Base-by-base conservation (phyloP, 2,329 filamentous ascomycete genomes). In the Camptophora hylomeconis region DNA sequence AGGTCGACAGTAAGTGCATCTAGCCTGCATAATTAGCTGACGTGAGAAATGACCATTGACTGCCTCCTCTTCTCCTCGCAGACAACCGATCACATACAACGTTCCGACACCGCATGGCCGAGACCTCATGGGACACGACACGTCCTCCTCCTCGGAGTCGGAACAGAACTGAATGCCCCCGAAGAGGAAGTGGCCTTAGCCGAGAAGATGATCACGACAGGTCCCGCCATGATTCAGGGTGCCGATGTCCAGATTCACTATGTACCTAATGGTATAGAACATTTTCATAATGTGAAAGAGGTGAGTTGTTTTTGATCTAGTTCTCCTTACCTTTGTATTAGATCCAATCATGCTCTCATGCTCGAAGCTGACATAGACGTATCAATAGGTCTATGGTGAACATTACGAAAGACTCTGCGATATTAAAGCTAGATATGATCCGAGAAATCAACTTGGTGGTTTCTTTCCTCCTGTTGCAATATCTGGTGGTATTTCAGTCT, bases 201-300 rank as follows among this genome's bases (percentile, higher is more conserved):
- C 26, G 18, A 21, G 23, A 14, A 17, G 11, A 18, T 37, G 11
- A 11, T 24, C 19, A 14, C 23, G 7, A 27, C 28, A 4, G 33
- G 15, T 10, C 20, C 27, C 7, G 14, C 8, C 14, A 20, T 19
- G 22, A 28, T 36, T 5, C 11, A 33, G 9, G 23, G 28, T 12
- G 20, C 19, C 7, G 9, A 28, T 2, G 15, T 14, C 10, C 12
- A 36, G 10, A 17, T 28, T 9, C 28, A 26, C n/a, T 13, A 22
- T 10, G 26, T 25, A 15, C 32, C 36, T 2, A 36, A 36, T 23
- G 33, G 18, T 8, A 9, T 38, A 13, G 33, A 38, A 16, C 26
- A 31, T n/a, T 38, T 32, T 21, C 36, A 38, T 20, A 28, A 33
- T 14, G 11, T 38, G 24, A 27, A 28, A 17, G 13, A 14, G 6